A percentile compares a stretch with the other conserved stretches of the same genome.
Evolutionary conservation across 371 early-diverging fungal genomes (phyloP).

Genomic region (Rhizomucor pusillus): DNA sequence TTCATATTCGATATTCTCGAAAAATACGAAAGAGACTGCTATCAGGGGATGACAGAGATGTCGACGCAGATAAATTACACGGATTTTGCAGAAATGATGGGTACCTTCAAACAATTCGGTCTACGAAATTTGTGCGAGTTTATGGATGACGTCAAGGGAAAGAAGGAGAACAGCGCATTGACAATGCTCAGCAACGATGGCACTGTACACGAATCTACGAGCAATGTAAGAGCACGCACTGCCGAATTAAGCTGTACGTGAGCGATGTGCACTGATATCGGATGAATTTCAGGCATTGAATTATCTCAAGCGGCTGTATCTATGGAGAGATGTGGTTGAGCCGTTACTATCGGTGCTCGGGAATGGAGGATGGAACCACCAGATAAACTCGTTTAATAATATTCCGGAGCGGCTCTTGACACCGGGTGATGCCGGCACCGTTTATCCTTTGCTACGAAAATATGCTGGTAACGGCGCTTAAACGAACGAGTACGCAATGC

Average conservation of each 20-base stretch:
- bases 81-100: conserved; percentile 54
- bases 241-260: no score
- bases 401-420: conserved; percentile 7
- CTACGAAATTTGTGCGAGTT: conserved; percentile 69
- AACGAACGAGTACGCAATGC: no score
- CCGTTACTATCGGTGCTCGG: conserved; percentile 54
- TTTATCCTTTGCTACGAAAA: conserved; percentile 27
- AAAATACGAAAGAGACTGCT: conserved; percentile 38
- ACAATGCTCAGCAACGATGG: conserved; percentile 73
- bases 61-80: conserved; percentile 24
- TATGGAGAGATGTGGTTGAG: conserved; percentile 60
- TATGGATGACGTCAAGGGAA: conserved; percentile 64
- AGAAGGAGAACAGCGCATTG: conserved; percentile 31
- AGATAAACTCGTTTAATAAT: conserved; percentile 12
- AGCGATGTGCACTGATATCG: neutral
- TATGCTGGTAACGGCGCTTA: conserved; percentile 33
- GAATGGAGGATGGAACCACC: conserved; percentile 63
- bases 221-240: conserved; percentile 70
- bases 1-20: conserved; percentile 82
- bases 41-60: conserved; percentile 13
- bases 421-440: conserved; percentile 23
- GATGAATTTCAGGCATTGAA: conserved; percentile 49
- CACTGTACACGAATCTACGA: conserved; percentile 84
- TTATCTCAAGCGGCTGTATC: conserved; percentile 58
- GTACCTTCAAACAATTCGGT: conserved; percentile 54